phyloP scores from a whole-genome alignment of 2,329 filamentous ascomycete genomes.

The Neurospora crassa region DNA sequence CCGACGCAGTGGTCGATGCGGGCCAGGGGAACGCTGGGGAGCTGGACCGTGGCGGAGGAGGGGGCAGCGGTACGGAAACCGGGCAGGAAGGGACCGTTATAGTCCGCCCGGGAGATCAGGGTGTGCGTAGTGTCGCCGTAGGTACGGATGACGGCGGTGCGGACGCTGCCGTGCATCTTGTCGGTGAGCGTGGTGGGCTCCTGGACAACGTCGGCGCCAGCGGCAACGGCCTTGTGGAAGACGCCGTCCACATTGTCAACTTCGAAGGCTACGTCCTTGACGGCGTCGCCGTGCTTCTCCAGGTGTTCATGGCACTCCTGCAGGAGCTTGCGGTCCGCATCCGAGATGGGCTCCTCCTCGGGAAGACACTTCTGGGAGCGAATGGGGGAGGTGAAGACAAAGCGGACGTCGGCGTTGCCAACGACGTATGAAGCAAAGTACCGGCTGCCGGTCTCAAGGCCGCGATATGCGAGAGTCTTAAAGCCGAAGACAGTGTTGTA shows the following conservation, averaged over 20 bases:
- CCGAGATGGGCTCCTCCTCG: constrained; percentile 49
- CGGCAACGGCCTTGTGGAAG: constrained; percentile 61
- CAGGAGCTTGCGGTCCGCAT: constrained; percentile 56
- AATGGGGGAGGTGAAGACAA: constrained; percentile 76
- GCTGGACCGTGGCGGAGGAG: constrained; percentile 25
- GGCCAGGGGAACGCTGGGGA: constrained; percentile 58
- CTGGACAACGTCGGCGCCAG: constrained; percentile 53
- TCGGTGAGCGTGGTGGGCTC: constrained; percentile 46
- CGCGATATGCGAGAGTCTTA: constrained; percentile 69
- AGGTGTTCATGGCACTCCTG: constrained; percentile 73
- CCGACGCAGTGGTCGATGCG: constrained; percentile 95
- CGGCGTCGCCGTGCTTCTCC: constrained; percentile 81
- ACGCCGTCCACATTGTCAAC: constrained; percentile 82
- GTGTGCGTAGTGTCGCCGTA: constrained; percentile 96
- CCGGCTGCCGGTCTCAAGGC: constrained; percentile 79
- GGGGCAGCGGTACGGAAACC: constrained; percentile 56
- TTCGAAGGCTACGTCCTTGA: constrained; percentile 92
- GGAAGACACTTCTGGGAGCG: constrained; percentile 49
- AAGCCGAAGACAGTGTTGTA: constrained; percentile 87
- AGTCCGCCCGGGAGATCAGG: constrained; percentile 63
- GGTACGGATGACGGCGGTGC: constrained; percentile 72
- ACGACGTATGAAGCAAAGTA: constrained; percentile 78
- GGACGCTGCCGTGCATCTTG: constrained; percentile 55
- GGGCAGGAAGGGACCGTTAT: constrained; percentile 71
- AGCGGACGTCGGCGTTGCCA: constrained; percentile 64